Conservation (phyloP, 148 eudicot genomes). For the Vaccinium vitisidaea region DNA sequence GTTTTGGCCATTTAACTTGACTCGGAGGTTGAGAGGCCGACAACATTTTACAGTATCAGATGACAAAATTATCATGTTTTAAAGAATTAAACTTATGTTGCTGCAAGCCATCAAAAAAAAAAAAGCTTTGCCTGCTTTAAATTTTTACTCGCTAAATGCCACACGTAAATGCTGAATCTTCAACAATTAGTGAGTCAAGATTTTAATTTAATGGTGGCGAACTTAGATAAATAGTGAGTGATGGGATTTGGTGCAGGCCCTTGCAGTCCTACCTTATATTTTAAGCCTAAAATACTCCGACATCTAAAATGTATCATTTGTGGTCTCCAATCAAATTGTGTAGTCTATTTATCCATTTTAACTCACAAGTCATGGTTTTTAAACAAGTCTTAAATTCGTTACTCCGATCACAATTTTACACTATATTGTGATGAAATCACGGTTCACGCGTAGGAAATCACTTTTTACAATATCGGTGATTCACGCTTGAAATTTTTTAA, state of each 20-base stretch:
- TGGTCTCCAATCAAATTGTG: neutral
- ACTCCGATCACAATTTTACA: neutral
- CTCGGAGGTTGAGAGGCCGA: too few species aligned
- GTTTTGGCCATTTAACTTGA: neutral
- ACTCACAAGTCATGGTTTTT: neutral
- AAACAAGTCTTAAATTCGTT: neutral
- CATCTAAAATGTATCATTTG: neutral
- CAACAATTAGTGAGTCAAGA: neutral
- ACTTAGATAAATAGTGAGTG: neutral
- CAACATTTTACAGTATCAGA: neutral
- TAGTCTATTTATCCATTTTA: neutral
- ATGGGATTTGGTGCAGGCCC: neutral
- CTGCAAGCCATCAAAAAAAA: neutral
- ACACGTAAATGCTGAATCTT: neutral
- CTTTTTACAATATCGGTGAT: too few species aligned
- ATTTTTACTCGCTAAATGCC: neutral
- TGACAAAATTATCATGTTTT: neutral
- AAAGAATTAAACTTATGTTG: neutral
- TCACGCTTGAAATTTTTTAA: neutral
- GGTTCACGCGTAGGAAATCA: neutral
- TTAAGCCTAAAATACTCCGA: neutral
- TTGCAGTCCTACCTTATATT: neutral
- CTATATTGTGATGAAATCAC: neutral
- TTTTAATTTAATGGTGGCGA: neutral
- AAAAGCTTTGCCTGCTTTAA: neutral